Conservation (phyloP, 345 rosid species). For the Triadica sebifera region DNA sequence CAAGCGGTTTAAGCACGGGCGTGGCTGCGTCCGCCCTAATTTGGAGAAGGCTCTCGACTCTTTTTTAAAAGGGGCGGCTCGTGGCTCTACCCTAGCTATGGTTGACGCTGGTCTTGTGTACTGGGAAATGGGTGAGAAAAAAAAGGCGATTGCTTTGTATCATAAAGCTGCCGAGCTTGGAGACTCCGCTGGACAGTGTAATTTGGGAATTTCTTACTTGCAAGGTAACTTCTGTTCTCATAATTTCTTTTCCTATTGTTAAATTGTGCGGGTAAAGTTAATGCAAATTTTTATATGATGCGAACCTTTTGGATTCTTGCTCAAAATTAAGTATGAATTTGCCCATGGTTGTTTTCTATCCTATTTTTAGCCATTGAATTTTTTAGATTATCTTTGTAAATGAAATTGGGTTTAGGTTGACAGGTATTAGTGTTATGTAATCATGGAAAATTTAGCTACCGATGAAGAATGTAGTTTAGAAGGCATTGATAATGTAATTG, state of each 20-base stretch:
- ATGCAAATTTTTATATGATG: neutral
- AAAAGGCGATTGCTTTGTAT: constrained; percentile 55
- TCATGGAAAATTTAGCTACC: neutral
- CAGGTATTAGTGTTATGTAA: neutral
- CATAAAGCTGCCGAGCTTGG: constrained; percentile 76
- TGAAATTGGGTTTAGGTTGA: neutral
- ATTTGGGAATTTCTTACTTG: constrained; percentile 73
- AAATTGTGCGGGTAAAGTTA: neutral
- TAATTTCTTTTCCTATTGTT: neutral
- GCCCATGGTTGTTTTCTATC: no score
- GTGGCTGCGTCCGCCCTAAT: constrained; percentile 59
- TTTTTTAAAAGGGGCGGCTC: constrained; percentile 74
- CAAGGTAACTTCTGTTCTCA: constrained; percentile 47
- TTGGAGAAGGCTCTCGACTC: constrained; percentile 75
- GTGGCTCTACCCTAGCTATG: constrained; percentile 94
- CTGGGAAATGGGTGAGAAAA: constrained; percentile 70
- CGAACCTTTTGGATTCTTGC: neutral
- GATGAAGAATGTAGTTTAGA: neutral
- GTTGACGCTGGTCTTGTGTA: constrained; percentile 89
- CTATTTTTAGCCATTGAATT: neutral
- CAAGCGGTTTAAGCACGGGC: constrained; percentile 84
- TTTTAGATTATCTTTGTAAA: neutral
- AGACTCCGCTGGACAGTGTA: constrained; percentile 71
- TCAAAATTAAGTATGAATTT: neutral
- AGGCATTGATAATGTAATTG: neutral